Base-by-base conservation (phyloP, 805 yeast species). In the Candida taoyuanica region DNA sequence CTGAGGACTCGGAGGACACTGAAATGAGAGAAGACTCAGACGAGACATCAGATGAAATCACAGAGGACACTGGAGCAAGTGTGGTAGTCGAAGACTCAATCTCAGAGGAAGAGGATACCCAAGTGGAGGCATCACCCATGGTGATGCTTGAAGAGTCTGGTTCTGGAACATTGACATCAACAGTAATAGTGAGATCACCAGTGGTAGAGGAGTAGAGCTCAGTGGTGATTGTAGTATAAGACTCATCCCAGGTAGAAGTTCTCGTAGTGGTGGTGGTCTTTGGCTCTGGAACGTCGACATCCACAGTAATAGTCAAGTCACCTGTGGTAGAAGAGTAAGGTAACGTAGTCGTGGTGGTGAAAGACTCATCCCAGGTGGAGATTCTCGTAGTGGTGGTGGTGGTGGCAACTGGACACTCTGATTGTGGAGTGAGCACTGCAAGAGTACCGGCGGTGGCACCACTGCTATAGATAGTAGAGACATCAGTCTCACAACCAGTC, bases 391-490 rank as follows among this genome's bases (percentile, higher is more conserved):
- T 30, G 3, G 40, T 24, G 17, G 39, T 28, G 12, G 40, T 37
- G 25, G 8, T 33, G 23, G 29, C 47, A 33, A 5, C 45, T 37
- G 17, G 42, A 18, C 29, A 34, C 3, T n/a, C 34, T 4, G 46
- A 21, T 5, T 39, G 37, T 31, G 53, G 50, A 14, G 51, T 45
- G 19, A 33, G 37, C 15, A 49, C 44, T 27, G 45, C 40, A 12
- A 49, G 34, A 7, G 53, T 46, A 32, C 43, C 52, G 33, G 46
- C 53, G 20, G 51, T 42, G 8, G 43, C 29, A 13, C 24, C 29
- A 8, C 39, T n/a, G 14, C 37, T 48, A 17, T 29, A 25, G 12
- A 34, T 16, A 7, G 56, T 49, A 12, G 52, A 35, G 7, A 43
- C 17, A 20, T 42, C 37, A 8, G 56, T 47, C 12, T 40, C 37